phyloP scores from a whole-genome alignment of 2,329 filamentous ascomycete genomes.

The Colletotrichum tropicale region DNA sequence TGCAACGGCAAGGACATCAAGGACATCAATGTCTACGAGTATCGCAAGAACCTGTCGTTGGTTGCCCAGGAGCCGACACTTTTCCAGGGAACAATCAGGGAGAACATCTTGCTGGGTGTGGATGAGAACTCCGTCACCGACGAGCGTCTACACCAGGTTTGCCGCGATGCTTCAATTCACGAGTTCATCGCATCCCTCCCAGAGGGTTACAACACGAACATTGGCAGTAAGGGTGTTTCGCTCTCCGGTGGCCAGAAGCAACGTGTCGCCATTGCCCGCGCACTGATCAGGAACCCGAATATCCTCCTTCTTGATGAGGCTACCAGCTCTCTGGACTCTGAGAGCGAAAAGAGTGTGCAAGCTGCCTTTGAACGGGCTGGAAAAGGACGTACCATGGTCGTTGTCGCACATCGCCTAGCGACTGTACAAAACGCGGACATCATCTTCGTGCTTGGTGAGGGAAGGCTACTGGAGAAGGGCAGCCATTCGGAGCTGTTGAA shows the following conservation, averaged over 20 bases:
- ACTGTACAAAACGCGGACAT: conserved; percentile 80
- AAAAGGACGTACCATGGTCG: conserved; percentile 69
- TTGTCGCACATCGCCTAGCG: conserved; percentile 78
- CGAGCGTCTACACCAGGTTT: conserved; percentile 55
- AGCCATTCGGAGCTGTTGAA: conserved; percentile 56
- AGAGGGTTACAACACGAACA: conserved; percentile 69
- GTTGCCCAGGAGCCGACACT: conserved; percentile 78
- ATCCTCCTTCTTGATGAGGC: conserved; percentile 76
- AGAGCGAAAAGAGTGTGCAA: conserved; percentile 67
- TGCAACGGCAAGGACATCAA: conserved; percentile 67
- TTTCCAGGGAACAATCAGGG: conserved; percentile 68
- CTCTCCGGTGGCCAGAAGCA: conserved; percentile 77
- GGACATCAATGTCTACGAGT: conserved; percentile 62
- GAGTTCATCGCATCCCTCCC: conserved; percentile 74
- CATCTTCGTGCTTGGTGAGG: conserved; percentile 79
- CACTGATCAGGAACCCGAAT: conserved; percentile 68
- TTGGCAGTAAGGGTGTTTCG: conserved; percentile 70
- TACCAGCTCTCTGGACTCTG: conserved; percentile 71
- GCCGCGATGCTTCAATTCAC: conserved; percentile 69
- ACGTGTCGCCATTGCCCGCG: conserved; percentile 71
- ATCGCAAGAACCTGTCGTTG: conserved; percentile 69
- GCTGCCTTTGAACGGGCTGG: conserved; percentile 69
- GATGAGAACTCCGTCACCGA: conserved; percentile 56
- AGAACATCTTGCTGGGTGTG: conserved; percentile 73
- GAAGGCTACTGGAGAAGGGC: conserved; percentile 60